These are phyloP conservation scores for Neonectria punicea DNA, from an alignment of 2,329 filamentous ascomycete species.

Conservation along the genomic window DNA sequence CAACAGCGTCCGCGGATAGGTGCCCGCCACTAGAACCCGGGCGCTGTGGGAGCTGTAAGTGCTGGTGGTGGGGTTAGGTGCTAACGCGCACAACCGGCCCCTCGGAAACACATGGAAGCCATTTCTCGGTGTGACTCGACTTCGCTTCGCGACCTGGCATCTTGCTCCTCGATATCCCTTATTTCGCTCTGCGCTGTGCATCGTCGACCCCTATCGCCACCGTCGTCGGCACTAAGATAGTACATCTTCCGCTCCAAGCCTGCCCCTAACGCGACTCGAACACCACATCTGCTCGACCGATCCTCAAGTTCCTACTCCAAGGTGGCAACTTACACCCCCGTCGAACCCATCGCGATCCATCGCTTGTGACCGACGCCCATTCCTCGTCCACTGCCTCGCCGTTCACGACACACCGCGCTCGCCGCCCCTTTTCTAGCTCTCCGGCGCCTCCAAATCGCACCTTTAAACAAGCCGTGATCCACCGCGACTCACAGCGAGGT, in stretches of 20 bases:
- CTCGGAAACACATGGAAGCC: slow-evolving; percentile 30
- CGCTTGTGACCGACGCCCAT: slow-evolving; percentile 17
- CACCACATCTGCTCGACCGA: slow-evolving; percentile 19
- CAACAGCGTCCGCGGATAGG: slow-evolving; percentile 6
- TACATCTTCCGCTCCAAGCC: background rate
- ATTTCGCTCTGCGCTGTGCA: slow-evolving; percentile 16
- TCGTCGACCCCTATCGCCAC: background rate
- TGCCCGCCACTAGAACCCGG: background rate
- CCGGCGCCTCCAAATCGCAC: slow-evolving; percentile 59
- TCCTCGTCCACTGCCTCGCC: background rate
- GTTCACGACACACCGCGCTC: slow-evolving; percentile 8
- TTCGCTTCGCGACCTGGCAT: slow-evolving; percentile 15
- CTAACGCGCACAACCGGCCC: slow-evolving; percentile 39
- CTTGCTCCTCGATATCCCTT: slow-evolving; percentile 21
- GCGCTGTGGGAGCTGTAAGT: background rate
- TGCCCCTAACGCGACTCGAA: slow-evolving; percentile 6
- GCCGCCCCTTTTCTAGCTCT: slow-evolving; percentile 30
- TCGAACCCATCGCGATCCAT: slow-evolving; percentile 28
- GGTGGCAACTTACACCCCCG: slow-evolving; percentile 39
- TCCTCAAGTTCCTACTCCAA: slow-evolving; percentile 21
- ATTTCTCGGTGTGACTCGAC: slow-evolving; percentile 1
- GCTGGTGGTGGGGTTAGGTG: slow-evolving; percentile 25
- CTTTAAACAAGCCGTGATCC: slow-evolving; percentile 96
- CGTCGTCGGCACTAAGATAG: background rate
- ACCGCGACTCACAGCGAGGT: slow-evolving; percentile 88